A percentile compares a stretch with the other conserved stretches of the same genome.
phyloP scores from a whole-genome alignment of 441 rosid genomes.

The Eutrema salsugineum region DNA sequence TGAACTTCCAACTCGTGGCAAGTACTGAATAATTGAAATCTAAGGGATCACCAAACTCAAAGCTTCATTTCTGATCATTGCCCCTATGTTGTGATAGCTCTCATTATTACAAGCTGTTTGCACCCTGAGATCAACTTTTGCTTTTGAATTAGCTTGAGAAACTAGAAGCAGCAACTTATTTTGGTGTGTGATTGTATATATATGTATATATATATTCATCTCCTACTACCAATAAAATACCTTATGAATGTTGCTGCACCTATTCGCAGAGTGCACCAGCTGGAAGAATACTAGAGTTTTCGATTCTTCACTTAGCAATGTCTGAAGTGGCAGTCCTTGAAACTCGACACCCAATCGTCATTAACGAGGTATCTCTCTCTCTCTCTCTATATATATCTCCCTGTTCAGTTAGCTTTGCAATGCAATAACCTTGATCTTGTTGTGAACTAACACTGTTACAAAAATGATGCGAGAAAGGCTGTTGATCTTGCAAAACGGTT shows the following conservation, averaged over 20 bases:
- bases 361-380: slow-evolving; percentile 65
- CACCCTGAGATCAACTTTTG: background rate
- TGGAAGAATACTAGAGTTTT: slow-evolving; percentile 79
- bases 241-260: slow-evolving; percentile 10
- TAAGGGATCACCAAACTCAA: background rate
- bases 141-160: background rate
- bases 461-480: slow-evolving; percentile 40
- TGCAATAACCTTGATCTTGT: background rate
- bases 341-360: slow-evolving; percentile 87
- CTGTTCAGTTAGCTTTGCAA: background rate
- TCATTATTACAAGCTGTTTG: background rate
- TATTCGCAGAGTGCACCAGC: slow-evolving; percentile 69
- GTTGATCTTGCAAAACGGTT: slow-evolving; percentile 95
- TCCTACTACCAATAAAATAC: background rate
- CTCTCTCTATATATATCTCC: background rate
- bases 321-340: slow-evolving; percentile 82
- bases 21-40: background rate
- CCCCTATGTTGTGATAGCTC: background rate
- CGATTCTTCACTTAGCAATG: slow-evolving; percentile 92
- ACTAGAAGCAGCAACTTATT: background rate
- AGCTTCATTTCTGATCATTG: background rate
- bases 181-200: background rate
- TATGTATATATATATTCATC: background rate
- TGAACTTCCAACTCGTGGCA: background rate
- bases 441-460: slow-evolving; percentile 15